Conservation (phyloP, 495 filamentous ascomycete genomes). For the Penicillium samsonianum region DNA sequence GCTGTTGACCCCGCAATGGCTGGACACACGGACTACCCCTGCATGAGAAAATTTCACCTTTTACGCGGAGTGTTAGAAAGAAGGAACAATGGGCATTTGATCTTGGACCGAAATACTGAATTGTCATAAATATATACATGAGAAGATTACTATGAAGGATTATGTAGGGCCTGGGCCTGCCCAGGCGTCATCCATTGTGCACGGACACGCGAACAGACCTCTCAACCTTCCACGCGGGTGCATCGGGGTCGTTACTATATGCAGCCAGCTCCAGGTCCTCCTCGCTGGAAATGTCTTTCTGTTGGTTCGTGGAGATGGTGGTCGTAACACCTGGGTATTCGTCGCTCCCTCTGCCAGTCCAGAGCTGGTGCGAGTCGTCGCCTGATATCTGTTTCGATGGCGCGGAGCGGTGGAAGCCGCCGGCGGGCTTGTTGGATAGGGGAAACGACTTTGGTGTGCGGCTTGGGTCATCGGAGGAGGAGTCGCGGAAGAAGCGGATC, state of each 20-base stretch:
- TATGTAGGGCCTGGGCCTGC: background rate
- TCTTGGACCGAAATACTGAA: background rate
- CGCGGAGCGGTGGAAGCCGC: conserved; percentile 13
- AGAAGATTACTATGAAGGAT: background rate
- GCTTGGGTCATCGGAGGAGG: conserved; percentile 24
- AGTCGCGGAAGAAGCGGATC: conserved; percentile 34
- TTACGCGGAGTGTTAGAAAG: background rate
- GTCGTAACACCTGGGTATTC: conserved; percentile 31
- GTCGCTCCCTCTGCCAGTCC: conserved; percentile 24
- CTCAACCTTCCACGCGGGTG: conserved; percentile 28
- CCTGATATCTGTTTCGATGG: conserved; percentile 15
- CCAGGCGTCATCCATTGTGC: conserved; percentile 21
- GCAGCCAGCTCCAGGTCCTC: conserved; percentile 21
- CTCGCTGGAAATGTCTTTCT: conserved; percentile 26
- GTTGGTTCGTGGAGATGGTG: conserved; percentile 27
- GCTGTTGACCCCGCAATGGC: background rate
- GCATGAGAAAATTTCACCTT: no score
- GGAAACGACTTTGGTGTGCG: conserved; percentile 23
- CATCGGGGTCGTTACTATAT: background rate
- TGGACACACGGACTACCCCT: background rate
- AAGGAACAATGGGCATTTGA: no score
- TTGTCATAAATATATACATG: background rate
- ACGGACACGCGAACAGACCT: conserved; percentile 31
- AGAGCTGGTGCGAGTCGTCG: conserved; percentile 19
- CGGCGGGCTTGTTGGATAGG: conserved; percentile 22